phyloP scores from a whole-genome alignment of 352 stramenopile genomes.

The Phytopythium vexans region DNA sequence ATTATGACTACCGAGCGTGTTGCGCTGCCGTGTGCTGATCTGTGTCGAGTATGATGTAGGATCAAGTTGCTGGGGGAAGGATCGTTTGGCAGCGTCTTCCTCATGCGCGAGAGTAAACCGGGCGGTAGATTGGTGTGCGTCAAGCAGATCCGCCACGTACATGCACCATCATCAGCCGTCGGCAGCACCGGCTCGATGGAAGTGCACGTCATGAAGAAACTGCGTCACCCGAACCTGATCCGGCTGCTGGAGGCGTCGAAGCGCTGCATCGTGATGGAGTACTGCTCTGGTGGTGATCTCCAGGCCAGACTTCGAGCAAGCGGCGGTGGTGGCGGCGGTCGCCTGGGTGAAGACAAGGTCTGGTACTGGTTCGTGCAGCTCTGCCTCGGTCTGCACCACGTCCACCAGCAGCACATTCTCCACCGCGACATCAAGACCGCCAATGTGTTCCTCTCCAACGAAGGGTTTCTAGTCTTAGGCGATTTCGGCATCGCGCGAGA shows the following conservation, averaged over 20 bases:
- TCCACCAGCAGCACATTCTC: conserved; percentile 76
- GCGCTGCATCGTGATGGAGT: conserved; percentile 91
- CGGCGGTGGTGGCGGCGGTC: background rate
- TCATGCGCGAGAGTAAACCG: conserved; percentile 81
- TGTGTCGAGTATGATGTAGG: conserved; percentile 7
- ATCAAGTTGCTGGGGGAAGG: conserved; percentile 84
- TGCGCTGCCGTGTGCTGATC: background rate
- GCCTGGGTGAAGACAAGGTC: conserved; percentile 62
- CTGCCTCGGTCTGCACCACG: conserved; percentile 81
- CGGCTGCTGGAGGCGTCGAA: conserved; percentile 63
- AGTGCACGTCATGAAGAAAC: conserved; percentile 68
- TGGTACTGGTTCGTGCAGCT: conserved; percentile 92
- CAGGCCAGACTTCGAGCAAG: conserved; percentile 22
- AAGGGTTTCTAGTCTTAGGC: conserved; percentile 77
- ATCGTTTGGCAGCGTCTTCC: conserved; percentile 87
- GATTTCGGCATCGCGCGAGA: conserved; percentile 86
- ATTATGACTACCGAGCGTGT: background rate
- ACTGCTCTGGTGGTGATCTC: conserved; percentile 83
- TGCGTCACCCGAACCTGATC: conserved; percentile 91
- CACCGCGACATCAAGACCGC: conserved; percentile 92
- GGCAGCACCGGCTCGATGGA: conserved; percentile 31
- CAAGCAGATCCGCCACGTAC: conserved; percentile 79
- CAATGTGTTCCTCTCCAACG: conserved; percentile 78
- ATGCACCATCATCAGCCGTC: conserved; percentile 15
- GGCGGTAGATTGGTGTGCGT: conserved; percentile 73